Evolutionary conservation across 1,284 basidiomycete genomes (phyloP).

Genomic region (Phenoliferia sp.): DNA sequence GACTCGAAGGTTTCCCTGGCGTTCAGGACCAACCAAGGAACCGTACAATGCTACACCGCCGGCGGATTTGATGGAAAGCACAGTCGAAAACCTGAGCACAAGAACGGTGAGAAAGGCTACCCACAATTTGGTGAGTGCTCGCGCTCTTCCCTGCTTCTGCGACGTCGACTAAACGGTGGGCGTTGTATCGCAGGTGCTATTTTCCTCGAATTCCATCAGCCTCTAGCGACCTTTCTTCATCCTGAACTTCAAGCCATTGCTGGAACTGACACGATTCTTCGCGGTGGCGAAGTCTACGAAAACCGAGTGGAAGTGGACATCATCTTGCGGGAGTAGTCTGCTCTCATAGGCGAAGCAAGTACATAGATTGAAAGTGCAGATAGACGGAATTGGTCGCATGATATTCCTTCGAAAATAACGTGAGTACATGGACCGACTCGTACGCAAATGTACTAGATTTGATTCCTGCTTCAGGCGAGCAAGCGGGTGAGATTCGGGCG

Average conservation of each 20-base stretch:
- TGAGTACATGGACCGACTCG: too few species aligned
- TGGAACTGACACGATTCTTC: conserved; percentile 20
- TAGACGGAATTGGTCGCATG: too few species aligned
- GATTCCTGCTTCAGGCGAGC: too few species aligned
- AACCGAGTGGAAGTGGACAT: conserved; percentile 27
- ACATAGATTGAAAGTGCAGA: too few species aligned
- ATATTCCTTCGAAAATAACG: too few species aligned
- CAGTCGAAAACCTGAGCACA: conserved; percentile 9
- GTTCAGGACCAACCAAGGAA: conserved; percentile 21
- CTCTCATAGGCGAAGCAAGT: too few species aligned
- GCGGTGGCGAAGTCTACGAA: conserved; percentile 24
- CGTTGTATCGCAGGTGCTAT: conserved; percentile 9
- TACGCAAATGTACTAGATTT: too few species aligned
- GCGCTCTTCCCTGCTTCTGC: neutral
- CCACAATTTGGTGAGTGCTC: conserved; percentile 2
- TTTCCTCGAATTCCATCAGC: conserved; percentile 31
- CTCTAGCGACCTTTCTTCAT: conserved; percentile 22
- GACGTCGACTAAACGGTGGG: neutral
- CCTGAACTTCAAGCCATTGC: neutral
- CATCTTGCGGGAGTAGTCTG: too few species aligned
- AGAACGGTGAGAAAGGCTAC: conserved; percentile 8
- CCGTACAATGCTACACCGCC: conserved; percentile 28
- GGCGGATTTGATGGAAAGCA: conserved; percentile 11
- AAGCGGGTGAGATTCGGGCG: too few species aligned
- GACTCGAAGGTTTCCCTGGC: neutral